These are phyloP conservation scores for Phalaenopsis aphrodite DNA, from an alignment of 106 monocot species.

Conservation along the genomic window DNA sequence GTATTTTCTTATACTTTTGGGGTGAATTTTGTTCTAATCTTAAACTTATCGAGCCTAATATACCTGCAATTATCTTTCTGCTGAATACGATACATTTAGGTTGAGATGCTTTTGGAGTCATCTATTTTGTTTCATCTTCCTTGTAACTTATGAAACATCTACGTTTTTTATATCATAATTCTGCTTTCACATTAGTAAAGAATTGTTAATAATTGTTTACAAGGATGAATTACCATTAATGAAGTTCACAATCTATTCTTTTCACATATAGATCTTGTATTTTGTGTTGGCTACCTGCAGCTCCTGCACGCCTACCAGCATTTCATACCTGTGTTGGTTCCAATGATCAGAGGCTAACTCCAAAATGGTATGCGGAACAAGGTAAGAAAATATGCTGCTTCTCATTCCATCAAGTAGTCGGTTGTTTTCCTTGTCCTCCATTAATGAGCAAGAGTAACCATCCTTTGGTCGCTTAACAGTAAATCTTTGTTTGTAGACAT, in stretches of 20 bases:
- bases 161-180: background rate
- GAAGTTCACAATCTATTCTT: background rate
- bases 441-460: background rate
- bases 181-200: background rate
- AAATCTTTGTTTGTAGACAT: background rate
- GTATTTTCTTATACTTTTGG: background rate
- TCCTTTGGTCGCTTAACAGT: background rate
- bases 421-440: background rate
- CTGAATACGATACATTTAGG: background rate
- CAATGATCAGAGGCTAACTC: conserved; percentile 73
- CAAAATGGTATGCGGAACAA: conserved; percentile 86
- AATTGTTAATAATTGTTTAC: background rate
- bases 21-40: background rate
- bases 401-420: background rate
- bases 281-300: conserved; percentile 27
- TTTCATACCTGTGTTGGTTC: conserved; percentile 98
- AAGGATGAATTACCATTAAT: background rate
- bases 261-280: background rate
- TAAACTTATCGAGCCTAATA: background rate
- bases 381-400: conserved; percentile 33
- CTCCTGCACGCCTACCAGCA: conserved; percentile 70
- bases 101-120: background rate
- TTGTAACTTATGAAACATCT: background rate
- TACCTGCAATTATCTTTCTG: background rate
- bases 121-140: conserved; percentile 3